Percentiles rank a stretch among this genome's conserved stretches.
Evolutionary conservation across 1,284 basidiomycete species (phyloP).

Genomic region (Phellopilus nigrolimitatus): DNA sequence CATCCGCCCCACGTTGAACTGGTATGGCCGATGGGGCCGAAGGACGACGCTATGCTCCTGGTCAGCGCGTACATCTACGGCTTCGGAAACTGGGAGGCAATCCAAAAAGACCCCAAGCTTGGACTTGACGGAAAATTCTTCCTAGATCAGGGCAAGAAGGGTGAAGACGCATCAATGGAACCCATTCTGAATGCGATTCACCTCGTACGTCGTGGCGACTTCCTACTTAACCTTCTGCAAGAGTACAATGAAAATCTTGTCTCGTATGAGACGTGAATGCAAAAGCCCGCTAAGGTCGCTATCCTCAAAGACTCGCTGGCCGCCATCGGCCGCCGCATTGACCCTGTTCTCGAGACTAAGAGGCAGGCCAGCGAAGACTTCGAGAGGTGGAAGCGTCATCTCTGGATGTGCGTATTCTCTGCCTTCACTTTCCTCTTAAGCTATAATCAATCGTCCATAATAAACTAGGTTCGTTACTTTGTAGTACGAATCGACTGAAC

Average conservation of each 20-base stretch:
- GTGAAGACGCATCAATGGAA: conserved; percentile 70
- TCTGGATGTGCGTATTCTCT: conserved; percentile 79
- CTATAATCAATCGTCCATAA: too few species aligned
- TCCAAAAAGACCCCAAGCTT: conserved; percentile 84
- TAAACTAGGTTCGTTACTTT: too few species aligned
- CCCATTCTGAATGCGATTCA: conserved; percentile 96
- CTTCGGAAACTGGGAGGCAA: conserved; percentile 96
- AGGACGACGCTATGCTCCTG: conserved; percentile 91
- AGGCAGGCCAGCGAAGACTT: conserved; percentile 71
- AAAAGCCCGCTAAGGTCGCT: conserved; percentile 84
- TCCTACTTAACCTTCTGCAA: conserved; percentile 82
- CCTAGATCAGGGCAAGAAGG: conserved; percentile 94
- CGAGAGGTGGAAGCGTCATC: conserved; percentile 86
- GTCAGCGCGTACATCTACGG: conserved; percentile 93
- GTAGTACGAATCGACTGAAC: conserved; percentile 31
- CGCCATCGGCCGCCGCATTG: conserved; percentile 91
- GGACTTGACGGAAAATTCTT: conserved; percentile 92
- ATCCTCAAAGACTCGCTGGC: conserved; percentile 95
- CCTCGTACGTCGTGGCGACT: conserved; percentile 94
- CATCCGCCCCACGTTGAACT: conserved; percentile 90
- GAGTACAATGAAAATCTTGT: conserved; percentile 92
- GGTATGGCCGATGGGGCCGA: conserved; percentile 93
- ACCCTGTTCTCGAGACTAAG: conserved; percentile 76
- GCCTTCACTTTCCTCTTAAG: too few species aligned
- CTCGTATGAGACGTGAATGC: conserved; percentile 62